phyloP scores from a whole-genome alignment of 768 basidiomycete genomes.

The Suillus weaverae region DNA sequence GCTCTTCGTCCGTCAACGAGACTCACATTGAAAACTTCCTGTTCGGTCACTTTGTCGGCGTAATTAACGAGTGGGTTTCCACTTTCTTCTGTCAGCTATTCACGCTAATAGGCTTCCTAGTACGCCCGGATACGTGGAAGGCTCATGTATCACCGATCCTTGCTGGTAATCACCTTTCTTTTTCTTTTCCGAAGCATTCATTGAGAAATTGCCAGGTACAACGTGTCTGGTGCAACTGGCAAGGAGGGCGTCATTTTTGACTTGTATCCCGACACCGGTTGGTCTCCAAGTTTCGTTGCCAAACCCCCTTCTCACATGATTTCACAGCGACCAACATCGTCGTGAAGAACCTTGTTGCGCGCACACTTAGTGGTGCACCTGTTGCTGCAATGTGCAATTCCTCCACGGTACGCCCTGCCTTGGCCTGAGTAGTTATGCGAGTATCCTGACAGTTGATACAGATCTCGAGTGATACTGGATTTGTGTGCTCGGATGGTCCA shows the following conservation, averaged over 20 bases:
- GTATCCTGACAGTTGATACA: conserved; percentile 13
- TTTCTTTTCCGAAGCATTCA: neutral
- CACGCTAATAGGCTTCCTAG: conserved; percentile 12
- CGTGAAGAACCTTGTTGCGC: conserved; percentile 47
- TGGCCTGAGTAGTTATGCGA: neutral
- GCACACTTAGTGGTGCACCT: conserved; percentile 43
- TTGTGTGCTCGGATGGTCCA: conserved; percentile 49
- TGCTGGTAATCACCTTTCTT: conserved; percentile 44
- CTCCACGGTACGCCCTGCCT: conserved; percentile 36
- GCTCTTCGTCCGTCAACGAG: conserved; percentile 45
- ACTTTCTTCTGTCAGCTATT: neutral
- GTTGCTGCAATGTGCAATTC: conserved; percentile 58
- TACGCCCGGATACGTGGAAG: conserved; percentile 51
- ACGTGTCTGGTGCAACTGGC: conserved; percentile 52
- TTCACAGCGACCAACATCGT: conserved; percentile 47
- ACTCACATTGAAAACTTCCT: conserved; percentile 56
- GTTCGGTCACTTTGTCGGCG: conserved; percentile 55
- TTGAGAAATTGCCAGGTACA: conserved; percentile 28
- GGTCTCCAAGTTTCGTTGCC: conserved; percentile 9
- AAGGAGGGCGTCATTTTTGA: conserved; percentile 62
- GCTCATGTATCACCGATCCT: conserved; percentile 57
- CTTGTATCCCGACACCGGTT: conserved; percentile 55
- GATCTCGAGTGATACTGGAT: conserved; percentile 49
- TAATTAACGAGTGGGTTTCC: conserved; percentile 43
- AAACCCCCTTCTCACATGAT: neutral